Base-by-base conservation (phyloP, 2,329 filamentous ascomycete genomes). In the Microdochium nivale region DNA sequence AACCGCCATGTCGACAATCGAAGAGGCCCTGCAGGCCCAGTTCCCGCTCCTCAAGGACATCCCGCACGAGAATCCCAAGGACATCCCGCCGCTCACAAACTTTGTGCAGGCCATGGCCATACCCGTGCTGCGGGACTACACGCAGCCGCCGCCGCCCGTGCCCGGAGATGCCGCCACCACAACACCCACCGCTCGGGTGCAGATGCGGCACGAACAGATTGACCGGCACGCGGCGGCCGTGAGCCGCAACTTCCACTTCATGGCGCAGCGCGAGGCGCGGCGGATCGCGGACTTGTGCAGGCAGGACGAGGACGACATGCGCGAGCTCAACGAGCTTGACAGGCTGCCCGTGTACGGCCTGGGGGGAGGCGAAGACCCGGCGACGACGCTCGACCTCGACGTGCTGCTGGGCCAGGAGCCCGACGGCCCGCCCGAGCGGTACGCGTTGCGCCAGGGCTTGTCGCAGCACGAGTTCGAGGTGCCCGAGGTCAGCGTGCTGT, bases 211-310 rank as follows among this genome's bases (percentile, higher is more conserved):
- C 5, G 51, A 53, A 25, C 53, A 52, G 27, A 58, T 63, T 10
- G 61, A 65, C 21, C 55, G 58, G 54, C 62, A 65, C 35, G 58
- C 58, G 2, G 50, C 54, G 8, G 53, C 51, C 5, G 56, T 65
- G 10, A 58, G 61, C 25, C 53, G 56, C 25, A 63, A 65, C 49
- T 62, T 65, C 27, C 53, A 52, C 9, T 48, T 47, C 23, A 57
- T 60, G 56, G 11, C 56, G 1, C 19, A 24, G 48, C 56, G 55
- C 30, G 59, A 59, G 51, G 55, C 51, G 11, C 49, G 53, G 48
- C 56, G 56, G 52, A 47, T 56, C 44, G 23, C n/a, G 30, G 25
- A 43, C 11, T 40, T 48, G 32, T 44, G 25, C 25, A 32, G 40
- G 16, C 49, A 46, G 19, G 25, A 47, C 21, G n/a, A 47, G 40